Percentiles rank a stretch among this genome's conserved stretches.
Evolutionary conservation across 495 filamentous ascomycete genomes (phyloP).

Genomic region (Amphirosellinia nigrospora): DNA sequence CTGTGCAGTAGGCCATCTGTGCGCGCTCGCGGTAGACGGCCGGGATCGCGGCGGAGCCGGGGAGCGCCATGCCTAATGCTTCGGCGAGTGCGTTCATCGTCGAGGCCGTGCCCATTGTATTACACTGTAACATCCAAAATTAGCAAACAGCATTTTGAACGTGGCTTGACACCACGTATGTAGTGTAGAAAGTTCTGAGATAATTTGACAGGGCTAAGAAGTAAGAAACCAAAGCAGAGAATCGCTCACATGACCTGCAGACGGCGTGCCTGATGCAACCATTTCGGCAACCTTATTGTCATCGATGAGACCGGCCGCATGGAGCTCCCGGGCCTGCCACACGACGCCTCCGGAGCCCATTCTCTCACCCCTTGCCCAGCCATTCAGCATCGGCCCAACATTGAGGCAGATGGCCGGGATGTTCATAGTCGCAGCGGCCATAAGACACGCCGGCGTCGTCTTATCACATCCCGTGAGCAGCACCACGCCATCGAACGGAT

Average conservation of each 20-base stretch:
- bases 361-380: slow-evolving; percentile 51
- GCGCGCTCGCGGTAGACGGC: slow-evolving; percentile 58
- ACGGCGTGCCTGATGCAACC: slow-evolving; percentile 57
- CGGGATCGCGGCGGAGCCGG: slow-evolving; percentile 61
- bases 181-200: neutral
- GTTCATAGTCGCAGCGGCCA: slow-evolving; percentile 65
- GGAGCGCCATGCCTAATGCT: slow-evolving; percentile 62
- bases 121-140: slow-evolving; percentile 39
- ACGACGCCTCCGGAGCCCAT: slow-evolving; percentile 56
- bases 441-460: slow-evolving; percentile 61
- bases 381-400: slow-evolving; percentile 63
- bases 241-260: slow-evolving; percentile 49
- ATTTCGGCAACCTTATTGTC: slow-evolving; percentile 56
- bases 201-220: neutral
- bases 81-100: slow-evolving; percentile 65
- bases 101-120: slow-evolving; percentile 64
- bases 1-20: slow-evolving; percentile 61
- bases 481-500: slow-evolving; percentile 62
- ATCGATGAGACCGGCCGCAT: slow-evolving; percentile 59
- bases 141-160: neutral
- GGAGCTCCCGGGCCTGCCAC: slow-evolving; percentile 60
- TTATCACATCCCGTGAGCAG: slow-evolving; percentile 65
- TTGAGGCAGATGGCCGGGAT: slow-evolving; percentile 63
- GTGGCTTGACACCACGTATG: neutral
- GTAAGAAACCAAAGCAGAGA: too few species aligned